A percentile compares a stretch with the other conserved stretches of the same genome.
Conservation (phyloP, 2,329 filamentous ascomycete genomes). For the Arthrinium puccinioides region DNA sequence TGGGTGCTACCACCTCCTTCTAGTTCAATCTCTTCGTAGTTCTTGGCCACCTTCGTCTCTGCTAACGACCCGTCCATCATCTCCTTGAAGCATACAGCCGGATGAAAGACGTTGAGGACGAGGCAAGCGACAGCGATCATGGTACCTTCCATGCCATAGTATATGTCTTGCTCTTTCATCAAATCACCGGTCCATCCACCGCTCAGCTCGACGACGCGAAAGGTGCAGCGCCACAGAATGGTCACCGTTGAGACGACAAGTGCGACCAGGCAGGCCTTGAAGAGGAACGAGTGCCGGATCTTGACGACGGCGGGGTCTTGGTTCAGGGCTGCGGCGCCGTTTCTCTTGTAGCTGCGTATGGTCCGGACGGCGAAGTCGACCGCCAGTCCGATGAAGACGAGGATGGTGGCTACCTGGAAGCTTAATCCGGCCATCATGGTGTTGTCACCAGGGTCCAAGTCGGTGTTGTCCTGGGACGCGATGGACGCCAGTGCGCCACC, state of each 20-base stretch:
- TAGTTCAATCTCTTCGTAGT: no score
- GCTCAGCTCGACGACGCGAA: conserved; percentile 58
- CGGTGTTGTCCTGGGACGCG: conserved; percentile 27
- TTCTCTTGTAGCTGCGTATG: conserved; percentile 24
- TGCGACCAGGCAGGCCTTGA: conserved; percentile 48
- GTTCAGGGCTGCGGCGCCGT: conserved; percentile 27
- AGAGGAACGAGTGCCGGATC: conserved; percentile 33
- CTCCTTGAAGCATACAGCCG: conserved; percentile 20
- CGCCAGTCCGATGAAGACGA: conserved; percentile 44
- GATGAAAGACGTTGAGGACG: conserved; percentile 38
- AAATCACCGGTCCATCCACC: conserved; percentile 55
- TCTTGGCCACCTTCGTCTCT: no score
- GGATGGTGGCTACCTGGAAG: conserved; percentile 52
- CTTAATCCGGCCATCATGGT: conserved; percentile 59
- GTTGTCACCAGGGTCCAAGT: conserved; percentile 40
- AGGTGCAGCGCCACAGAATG: conserved; percentile 59
- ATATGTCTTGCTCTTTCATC: conserved; percentile 46
- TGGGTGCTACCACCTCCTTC: no score
- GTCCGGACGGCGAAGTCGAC: conserved; percentile 41
- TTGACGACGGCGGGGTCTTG: conserved; percentile 25
- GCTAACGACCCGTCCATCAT: conserved; percentile 7
- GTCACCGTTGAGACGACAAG: conserved; percentile 51
- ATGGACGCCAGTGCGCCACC: conserved; percentile 49
- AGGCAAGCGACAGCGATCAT: conserved; percentile 41
- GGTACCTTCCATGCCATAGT: conserved; percentile 51